Conservation (phyloP, 2,329 filamentous ascomycete species). For the Stromatinia cepivora region DNA sequence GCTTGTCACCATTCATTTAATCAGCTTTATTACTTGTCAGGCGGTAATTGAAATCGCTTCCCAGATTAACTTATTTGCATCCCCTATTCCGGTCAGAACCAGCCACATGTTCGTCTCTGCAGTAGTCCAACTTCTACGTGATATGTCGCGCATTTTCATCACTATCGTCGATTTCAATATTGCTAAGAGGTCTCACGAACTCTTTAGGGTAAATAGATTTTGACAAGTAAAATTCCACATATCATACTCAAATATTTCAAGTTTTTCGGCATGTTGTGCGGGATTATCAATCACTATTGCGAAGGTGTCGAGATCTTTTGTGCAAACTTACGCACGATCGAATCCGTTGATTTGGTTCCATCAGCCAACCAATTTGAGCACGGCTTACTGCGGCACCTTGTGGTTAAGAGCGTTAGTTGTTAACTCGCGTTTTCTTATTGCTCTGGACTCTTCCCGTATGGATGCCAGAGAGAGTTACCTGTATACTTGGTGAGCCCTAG, state of each 20-base stretch:
- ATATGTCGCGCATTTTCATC: constrained; percentile 8
- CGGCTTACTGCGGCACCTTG: background rate
- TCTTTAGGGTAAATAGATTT: background rate
- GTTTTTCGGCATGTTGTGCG: background rate
- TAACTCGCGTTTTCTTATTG: background rate
- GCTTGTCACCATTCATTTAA: background rate
- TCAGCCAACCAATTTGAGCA: background rate
- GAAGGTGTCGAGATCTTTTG: background rate
- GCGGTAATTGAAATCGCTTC: background rate
- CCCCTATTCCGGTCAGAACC: background rate
- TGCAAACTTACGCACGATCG: background rate
- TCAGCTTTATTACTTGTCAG: background rate
- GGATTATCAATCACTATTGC: background rate
- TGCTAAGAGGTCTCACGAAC: background rate
- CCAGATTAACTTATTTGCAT: background rate
- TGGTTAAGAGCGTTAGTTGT: background rate
- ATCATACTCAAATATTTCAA: background rate
- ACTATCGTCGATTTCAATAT: background rate
- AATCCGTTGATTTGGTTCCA: background rate
- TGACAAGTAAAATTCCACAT: background rate
- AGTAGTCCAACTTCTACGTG: constrained; percentile 1
- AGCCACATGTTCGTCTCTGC: background rate
- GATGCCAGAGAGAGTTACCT: background rate
- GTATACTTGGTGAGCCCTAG: background rate
- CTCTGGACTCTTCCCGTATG: background rate